Percentiles rank a stretch among this genome's conserved stretches.
These are phyloP conservation scores for Mycena crocata DNA, from an alignment of 768 basidiomycete genomes.

Conservation along the genomic window DNA sequence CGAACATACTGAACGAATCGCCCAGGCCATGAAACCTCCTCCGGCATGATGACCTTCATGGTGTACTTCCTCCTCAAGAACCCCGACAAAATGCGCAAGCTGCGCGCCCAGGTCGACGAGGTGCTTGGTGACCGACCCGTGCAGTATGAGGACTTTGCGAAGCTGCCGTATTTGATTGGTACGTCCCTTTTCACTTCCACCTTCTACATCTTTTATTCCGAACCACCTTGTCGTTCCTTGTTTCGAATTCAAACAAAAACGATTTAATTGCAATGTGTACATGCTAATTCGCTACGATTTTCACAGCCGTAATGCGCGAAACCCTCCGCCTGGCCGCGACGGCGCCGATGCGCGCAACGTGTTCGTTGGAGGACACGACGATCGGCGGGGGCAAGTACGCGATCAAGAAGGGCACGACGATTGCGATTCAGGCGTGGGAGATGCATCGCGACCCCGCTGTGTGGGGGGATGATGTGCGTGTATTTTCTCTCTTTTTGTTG, in stretches of 20 bases:
- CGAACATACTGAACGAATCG: not conserved
- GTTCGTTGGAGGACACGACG: slow-evolving; percentile 50
- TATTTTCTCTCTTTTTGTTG: not conserved
- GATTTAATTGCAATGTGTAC: too few species aligned
- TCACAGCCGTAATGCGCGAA: slow-evolving; percentile 53
- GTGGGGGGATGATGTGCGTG: slow-evolving; percentile 62
- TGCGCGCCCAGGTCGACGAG: slow-evolving; percentile 60
- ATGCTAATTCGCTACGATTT: too few species aligned
- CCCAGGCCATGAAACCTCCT: slow-evolving; percentile 42
- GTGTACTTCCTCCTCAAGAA: slow-evolving; percentile 58
- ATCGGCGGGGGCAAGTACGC: slow-evolving; percentile 55
- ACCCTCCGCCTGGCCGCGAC: slow-evolving; percentile 53
- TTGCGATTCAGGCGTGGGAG: slow-evolving; percentile 43
- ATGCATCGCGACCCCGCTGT: slow-evolving; percentile 56
- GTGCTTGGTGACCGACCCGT: slow-evolving; percentile 54
- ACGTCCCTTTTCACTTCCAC: not conserved
- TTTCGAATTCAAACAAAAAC: too few species aligned
- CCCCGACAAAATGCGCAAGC: slow-evolving; percentile 55
- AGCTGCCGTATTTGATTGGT: slow-evolving; percentile 59
- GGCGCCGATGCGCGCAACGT: slow-evolving; percentile 48
- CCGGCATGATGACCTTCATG: slow-evolving; percentile 55
- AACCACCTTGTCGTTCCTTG: too few species aligned
- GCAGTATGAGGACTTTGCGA: slow-evolving; percentile 52
- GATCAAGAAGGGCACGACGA: slow-evolving; percentile 44
- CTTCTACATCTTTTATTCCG: too few species aligned